These are phyloP conservation scores for Codiaeum variegatum DNA, from an alignment of 441 rosid genomes.

Conservation along the genomic window DNA sequence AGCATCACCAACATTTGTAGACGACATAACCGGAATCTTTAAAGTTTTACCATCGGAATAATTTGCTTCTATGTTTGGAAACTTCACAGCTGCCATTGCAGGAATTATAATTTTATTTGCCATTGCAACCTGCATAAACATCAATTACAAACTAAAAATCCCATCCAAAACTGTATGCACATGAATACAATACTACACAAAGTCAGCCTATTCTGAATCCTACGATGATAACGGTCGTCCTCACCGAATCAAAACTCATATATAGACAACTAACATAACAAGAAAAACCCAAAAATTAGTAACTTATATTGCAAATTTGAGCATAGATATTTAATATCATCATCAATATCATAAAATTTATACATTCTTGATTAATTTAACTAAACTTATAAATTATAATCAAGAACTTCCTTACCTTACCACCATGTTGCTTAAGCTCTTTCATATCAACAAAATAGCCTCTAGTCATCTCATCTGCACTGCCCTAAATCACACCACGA, in stretches of 20 bases:
- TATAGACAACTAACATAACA: neutral
- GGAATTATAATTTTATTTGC: conserved; percentile 67
- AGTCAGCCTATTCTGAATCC: neutral
- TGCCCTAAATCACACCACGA: conserved; percentile 53
- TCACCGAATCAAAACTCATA: neutral
- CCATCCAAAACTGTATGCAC: neutral
- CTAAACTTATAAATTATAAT: neutral
- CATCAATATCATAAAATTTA: neutral
- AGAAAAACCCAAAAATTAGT: neutral
- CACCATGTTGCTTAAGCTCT: conserved; percentile 74
- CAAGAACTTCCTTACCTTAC: conserved; percentile 56
- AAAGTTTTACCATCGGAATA: conserved; percentile 43
- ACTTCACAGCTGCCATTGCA: conserved; percentile 54
- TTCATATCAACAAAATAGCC: conserved; percentile 75
- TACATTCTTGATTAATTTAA: neutral
- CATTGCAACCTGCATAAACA: conserved; percentile 49
- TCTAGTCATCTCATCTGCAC: conserved; percentile 92
- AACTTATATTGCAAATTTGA: neutral
- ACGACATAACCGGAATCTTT: conserved; percentile 53
- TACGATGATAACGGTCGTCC: neutral
- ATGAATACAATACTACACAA: neutral
- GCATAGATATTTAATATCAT: neutral
- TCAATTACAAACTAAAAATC: conserved; percentile 2
- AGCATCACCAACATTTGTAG: conserved; percentile 27
- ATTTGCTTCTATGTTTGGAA: conserved; percentile 53